Evolutionary conservation across 129 eudicot species (phyloP).

Genomic region (Logfia minima): DNA sequence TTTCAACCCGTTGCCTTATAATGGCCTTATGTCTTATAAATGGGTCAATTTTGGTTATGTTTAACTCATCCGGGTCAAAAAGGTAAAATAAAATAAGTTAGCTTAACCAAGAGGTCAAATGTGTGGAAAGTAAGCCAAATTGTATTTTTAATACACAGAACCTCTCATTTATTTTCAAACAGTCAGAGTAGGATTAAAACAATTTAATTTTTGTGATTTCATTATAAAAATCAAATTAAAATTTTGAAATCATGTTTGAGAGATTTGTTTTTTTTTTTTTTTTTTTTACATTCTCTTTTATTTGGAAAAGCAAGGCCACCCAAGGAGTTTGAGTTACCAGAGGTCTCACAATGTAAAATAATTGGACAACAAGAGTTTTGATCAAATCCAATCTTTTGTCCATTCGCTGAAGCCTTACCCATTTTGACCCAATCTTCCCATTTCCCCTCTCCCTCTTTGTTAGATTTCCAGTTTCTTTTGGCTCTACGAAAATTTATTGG

Average conservation of each 20-base stretch:
- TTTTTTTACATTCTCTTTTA: no score
- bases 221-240: no score
- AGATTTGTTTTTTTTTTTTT: no score
- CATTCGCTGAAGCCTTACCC: not conserved
- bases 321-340: not conserved
- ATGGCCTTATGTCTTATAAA: not conserved
- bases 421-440: not conserved
- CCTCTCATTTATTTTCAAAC: not conserved
- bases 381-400: not conserved
- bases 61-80: not conserved
- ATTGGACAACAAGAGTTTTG: not conserved
- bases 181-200: not conserved
- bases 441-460: not conserved
- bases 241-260: not conserved
- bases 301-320: not conserved
- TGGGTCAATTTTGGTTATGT: not conserved
- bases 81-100: not conserved
- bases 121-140: not conserved
- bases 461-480: not conserved
- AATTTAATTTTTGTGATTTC: not conserved
- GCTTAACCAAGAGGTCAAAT: not conserved
- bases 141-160: not conserved
- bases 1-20: not conserved
- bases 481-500: not conserved
- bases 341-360: no score